Conservation (phyloP, 139 green algal genomes). For the Parachlorella kessleri region DNA sequence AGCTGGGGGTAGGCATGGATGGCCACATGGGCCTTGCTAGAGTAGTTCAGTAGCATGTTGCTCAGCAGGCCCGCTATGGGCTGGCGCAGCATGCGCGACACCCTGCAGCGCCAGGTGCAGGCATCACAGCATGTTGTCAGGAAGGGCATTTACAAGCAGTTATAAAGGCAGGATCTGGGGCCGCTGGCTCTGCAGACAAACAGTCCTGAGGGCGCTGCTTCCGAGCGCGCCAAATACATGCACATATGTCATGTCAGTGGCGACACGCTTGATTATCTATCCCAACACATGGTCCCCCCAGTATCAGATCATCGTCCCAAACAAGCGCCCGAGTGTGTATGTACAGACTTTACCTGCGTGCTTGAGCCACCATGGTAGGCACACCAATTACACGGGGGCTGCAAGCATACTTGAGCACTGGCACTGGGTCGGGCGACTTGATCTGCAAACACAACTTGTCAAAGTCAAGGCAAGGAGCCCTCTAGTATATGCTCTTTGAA, state of each 20-base stretch:
- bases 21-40: conserved; percentile 27
- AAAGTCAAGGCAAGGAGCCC: not conserved
- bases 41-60: conserved; percentile 35
- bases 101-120: not conserved
- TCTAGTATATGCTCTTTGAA: too few species aligned
- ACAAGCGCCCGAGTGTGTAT: too few species aligned
- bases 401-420: conserved; percentile 59
- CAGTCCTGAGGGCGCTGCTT: too few species aligned
- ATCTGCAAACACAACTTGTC: conserved; percentile 44
- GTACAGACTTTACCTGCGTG: conserved; percentile 41
- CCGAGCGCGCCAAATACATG: too few species aligned
- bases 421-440: conserved; percentile 44
- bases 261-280: too few species aligned
- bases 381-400: conserved; percentile 48
- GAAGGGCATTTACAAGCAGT: too few species aligned
- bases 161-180: too few species aligned
- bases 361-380: conserved; percentile 61
- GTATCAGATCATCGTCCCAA: too few species aligned
- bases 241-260: too few species aligned
- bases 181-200: too few species aligned
- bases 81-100: conserved; percentile 33
- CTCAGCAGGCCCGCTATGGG: conserved; percentile 38
- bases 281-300: too few species aligned
- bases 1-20: conserved; percentile 30
- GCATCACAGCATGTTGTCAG: not conserved